Conservation (phyloP, 306 rosid species). For the Astragalus glycyphyllos region DNA sequence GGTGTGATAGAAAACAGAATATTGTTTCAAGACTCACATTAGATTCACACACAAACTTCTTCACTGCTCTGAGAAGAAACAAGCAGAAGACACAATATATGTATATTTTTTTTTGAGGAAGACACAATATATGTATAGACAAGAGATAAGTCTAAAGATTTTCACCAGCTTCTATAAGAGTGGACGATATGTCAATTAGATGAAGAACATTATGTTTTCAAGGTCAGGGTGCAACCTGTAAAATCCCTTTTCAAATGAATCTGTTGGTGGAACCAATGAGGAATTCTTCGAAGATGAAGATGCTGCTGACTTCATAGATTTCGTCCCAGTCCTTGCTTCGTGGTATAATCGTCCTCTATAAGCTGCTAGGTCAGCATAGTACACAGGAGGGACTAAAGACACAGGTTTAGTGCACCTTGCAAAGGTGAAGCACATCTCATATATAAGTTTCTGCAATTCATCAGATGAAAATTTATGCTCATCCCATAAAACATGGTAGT, state of each 20-base stretch:
- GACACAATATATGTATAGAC: constrained; percentile 11
- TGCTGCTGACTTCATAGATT: constrained; percentile 43
- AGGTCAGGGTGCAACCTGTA: constrained; percentile 63
- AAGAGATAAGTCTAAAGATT: constrained; percentile 13
- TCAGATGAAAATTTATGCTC: constrained; percentile 79
- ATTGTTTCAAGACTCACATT: constrained; percentile 31
- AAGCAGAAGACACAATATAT: constrained; percentile 31
- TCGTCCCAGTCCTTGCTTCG: constrained; percentile 53
- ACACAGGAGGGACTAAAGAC: constrained; percentile 79
- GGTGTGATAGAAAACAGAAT: constrained; percentile 12
- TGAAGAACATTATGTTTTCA: constrained; percentile 70
- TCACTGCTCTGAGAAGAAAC: constrained; percentile 10
- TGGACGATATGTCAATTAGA: constrained; percentile 40
- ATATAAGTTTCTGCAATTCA: constrained; percentile 70
- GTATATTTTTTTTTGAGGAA: too few relatives aligned
- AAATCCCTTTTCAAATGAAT: constrained; percentile 45
- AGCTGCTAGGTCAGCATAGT: constrained; percentile 89
- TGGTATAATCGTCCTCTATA: constrained; percentile 76
- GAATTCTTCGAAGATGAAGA: constrained; percentile 43
- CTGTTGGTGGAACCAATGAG: constrained; percentile 39
- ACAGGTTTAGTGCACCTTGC: constrained; percentile 90
- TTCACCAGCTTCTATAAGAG: neutral
- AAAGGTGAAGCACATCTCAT: constrained; percentile 75
- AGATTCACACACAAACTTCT: constrained; percentile 70
- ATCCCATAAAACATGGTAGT: constrained; percentile 80